These are phyloP conservation scores for Mercurialis annua DNA, from an alignment of 345 rosid genomes.

Conservation along the genomic window DNA sequence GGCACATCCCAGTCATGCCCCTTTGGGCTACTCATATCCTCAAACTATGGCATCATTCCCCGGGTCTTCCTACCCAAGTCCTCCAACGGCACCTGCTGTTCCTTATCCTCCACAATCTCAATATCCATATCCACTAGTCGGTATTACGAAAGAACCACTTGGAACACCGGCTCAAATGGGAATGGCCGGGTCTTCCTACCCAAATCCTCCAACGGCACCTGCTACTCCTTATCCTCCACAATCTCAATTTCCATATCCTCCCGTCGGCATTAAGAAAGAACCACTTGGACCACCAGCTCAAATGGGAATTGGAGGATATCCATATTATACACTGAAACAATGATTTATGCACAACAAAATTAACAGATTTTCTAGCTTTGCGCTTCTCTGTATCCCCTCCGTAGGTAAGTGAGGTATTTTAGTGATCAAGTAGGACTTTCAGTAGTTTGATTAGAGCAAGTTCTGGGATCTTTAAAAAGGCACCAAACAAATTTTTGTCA, in stretches of 20 bases:
- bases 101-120: conserved; percentile 38
- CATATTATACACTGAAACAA: conserved; percentile 32
- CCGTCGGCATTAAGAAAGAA: conserved; percentile 37
- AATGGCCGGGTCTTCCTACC: conserved; percentile 42
- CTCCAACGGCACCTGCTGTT: conserved; percentile 32
- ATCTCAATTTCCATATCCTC: conserved; percentile 33
- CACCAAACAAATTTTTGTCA: conserved; percentile 5
- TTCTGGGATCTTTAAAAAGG: not conserved
- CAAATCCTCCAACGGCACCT: conserved; percentile 39
- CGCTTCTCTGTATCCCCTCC: not conserved
- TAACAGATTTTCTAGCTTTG: not conserved
- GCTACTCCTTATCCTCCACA: conserved; percentile 38
- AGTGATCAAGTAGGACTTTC: not conserved
- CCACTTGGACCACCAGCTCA: conserved; percentile 31
- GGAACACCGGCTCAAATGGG: conserved; percentile 39
- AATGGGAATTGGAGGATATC: conserved; percentile 52
- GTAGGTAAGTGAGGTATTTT: not conserved
- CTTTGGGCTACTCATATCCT: conserved; percentile 43
- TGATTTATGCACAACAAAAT: not conserved
- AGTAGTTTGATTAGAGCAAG: not conserved
- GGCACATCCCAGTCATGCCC: conserved; percentile 28
- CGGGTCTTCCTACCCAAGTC: conserved; percentile 38
- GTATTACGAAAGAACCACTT: conserved; percentile 36
- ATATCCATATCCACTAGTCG: conserved; percentile 29
- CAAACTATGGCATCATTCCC: conserved; percentile 39